Evolutionary conservation across 2,329 filamentous ascomycete genomes (phyloP).

Genomic region (Scortechinia acanthostroma): DNA sequence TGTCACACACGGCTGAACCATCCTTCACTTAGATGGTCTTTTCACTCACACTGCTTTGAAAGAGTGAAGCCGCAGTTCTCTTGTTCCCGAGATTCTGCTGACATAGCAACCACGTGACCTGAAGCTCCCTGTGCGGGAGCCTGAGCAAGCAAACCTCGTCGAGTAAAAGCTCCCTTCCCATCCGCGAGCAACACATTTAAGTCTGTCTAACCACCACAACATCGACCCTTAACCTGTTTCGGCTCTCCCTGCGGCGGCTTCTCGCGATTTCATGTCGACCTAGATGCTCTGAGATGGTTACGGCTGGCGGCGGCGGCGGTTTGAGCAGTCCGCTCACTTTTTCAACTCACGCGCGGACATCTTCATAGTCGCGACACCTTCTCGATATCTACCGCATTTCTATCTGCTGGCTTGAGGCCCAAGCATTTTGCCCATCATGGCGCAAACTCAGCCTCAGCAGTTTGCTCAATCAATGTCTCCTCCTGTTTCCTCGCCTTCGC

Average conservation of each 20-base stretch:
- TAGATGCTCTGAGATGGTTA: not conserved
- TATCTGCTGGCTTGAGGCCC: not conserved
- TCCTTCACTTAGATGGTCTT: no score
- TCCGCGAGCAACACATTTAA: not conserved
- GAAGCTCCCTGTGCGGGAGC: no score
- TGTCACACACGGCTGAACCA: no score
- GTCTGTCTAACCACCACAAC: no score
- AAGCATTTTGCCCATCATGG: not conserved
- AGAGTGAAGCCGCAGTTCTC: no score
- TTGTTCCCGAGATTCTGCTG: no score
- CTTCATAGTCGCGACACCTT: not conserved
- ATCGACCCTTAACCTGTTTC: no score
- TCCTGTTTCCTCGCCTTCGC: not conserved
- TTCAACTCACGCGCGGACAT: not conserved
- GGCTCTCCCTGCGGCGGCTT: not conserved
- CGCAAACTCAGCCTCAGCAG: not conserved
- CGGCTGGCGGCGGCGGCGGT: not conserved
- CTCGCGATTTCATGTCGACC: not conserved
- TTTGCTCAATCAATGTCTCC: not conserved
- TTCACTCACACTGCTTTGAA: no score
- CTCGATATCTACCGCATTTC: not conserved
- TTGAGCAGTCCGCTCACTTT: not conserved
- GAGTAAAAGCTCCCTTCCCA: not conserved
- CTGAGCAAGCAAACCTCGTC: not conserved
- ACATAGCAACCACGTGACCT: not conserved